These are phyloP conservation scores for Solanum virginianum DNA, from an alignment of 257 asterid species.

Conservation along the genomic window DNA sequence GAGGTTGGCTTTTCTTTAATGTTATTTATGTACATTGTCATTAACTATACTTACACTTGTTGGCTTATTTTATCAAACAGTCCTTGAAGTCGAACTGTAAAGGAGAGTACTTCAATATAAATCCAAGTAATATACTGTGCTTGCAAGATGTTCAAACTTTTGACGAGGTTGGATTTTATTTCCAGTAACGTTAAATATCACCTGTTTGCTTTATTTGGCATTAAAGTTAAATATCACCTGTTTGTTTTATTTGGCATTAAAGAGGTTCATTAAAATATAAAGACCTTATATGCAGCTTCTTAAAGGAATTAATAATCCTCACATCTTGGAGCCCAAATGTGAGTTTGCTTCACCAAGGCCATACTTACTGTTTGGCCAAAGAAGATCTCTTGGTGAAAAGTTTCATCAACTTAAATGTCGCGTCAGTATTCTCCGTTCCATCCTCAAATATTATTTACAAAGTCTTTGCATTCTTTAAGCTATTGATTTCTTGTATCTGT, in stretches of 20 bases:
- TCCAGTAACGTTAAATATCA: no score
- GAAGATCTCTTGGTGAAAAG: slow-evolving; percentile 4
- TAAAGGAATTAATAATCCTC: neutral
- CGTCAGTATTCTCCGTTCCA: neutral
- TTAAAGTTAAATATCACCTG: no score
- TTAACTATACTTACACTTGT: neutral
- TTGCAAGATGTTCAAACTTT: neutral
- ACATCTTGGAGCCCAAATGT: slow-evolving; percentile 11
- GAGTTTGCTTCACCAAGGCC: neutral
- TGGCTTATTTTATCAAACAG: neutral
- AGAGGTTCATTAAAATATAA: neutral
- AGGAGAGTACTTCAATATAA: neutral
- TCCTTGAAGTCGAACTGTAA: slow-evolving; percentile 9
- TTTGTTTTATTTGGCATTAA: neutral
- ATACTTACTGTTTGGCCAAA: neutral
- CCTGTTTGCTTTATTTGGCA: no score
- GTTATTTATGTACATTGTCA: neutral
- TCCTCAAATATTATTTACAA: neutral
- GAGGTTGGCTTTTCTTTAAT: neutral
- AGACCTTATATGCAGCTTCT: neutral
- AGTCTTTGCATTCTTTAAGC: neutral
- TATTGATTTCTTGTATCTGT: neutral
- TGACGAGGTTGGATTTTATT: slow-evolving; percentile 1
- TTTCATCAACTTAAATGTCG: slow-evolving; percentile 1
- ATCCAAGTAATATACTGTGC: neutral